Evolutionary conservation across 495 filamentous ascomycete species (phyloP).

Genomic region (Aspergillus diversus): DNA sequence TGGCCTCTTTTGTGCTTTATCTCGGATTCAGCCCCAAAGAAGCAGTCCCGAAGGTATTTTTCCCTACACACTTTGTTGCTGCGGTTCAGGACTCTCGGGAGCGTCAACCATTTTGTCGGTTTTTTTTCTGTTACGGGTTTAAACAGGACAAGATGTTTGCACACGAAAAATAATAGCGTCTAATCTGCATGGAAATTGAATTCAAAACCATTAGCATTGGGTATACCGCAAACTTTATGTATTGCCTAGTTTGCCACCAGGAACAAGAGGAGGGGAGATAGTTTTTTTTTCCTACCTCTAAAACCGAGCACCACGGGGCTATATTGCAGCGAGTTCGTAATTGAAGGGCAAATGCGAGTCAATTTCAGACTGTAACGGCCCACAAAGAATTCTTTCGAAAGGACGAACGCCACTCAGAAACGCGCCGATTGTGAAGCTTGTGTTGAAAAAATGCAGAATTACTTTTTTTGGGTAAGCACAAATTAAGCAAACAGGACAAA

Average conservation of each 20-base stretch:
- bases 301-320: not conserved
- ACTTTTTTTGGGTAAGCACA: slow-evolving; percentile 22
- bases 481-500: slow-evolving; percentile 40
- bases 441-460: slow-evolving; percentile 25
- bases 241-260: slow-evolving; percentile 15
- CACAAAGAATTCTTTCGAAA: slow-evolving; percentile 2
- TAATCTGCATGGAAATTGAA: slow-evolving; percentile 4
- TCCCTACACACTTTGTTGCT: slow-evolving; percentile 46
- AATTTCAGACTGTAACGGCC: not conserved
- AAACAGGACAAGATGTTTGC: not conserved
- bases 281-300: not conserved
- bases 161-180: slow-evolving; percentile 7
- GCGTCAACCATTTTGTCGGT: slow-evolving; percentile 37
- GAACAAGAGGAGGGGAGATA: not conserved
- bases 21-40: slow-evolving; percentile 21
- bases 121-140: not conserved
- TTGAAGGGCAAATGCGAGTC: not conserved
- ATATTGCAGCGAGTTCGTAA: slow-evolving; percentile 4
- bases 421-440: slow-evolving; percentile 11
- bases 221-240: slow-evolving; percentile 9
- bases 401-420: slow-evolving; percentile 8
- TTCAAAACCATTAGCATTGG: not conserved
- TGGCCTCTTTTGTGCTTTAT: slow-evolving; percentile 4
- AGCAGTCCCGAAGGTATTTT: slow-evolving; percentile 22
- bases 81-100: slow-evolving; percentile 34